Evolutionary conservation across 1,284 basidiomycete species (phyloP).

Genomic region (Thecaphora thlaspeos): DNA sequence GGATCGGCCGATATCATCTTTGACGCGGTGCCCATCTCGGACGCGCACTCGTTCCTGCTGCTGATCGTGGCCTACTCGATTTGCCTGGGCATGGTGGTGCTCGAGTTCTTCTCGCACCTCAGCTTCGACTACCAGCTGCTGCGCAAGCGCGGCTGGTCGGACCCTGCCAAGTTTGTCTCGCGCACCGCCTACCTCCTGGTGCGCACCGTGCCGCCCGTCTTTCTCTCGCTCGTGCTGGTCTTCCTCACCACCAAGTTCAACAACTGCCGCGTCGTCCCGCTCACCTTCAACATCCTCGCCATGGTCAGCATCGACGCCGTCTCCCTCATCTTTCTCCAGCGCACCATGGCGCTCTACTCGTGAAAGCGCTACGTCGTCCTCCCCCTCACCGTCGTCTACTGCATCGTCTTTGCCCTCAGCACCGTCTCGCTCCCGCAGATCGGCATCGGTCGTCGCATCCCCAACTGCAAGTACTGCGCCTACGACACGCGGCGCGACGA

Average conservation of each 20-base stretch:
- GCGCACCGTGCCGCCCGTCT: slow-evolving; percentile 10
- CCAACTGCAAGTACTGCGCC: slow-evolving; percentile 16
- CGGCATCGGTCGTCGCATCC: slow-evolving; percentile 20
- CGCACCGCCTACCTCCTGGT: slow-evolving; percentile 22
- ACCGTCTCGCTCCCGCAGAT: slow-evolving; percentile 18
- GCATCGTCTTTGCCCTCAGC: slow-evolving; percentile 8
- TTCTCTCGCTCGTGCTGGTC: slow-evolving; percentile 12
- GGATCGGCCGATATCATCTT: slow-evolving; percentile 12
- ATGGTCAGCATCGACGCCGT: slow-evolving; percentile 20
- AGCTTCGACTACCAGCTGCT: slow-evolving; percentile 25
- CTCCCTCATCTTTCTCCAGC: slow-evolving; percentile 19
- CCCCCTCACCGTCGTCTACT: slow-evolving; percentile 13
- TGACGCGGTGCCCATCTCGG: slow-evolving; percentile 15
- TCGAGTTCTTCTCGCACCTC: slow-evolving; percentile 27
- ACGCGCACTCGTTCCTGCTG: slow-evolving; percentile 12
- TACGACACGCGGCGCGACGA: slow-evolving; percentile 18
- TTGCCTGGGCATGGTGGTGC: slow-evolving; percentile 16
- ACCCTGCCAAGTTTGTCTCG: slow-evolving; percentile 20
- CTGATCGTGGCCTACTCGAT: slow-evolving; percentile 22
- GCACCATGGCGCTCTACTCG: slow-evolving; percentile 26
- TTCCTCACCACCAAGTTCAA: slow-evolving; percentile 13
- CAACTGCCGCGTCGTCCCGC: slow-evolving; percentile 12
- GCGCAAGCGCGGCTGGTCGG: slow-evolving; percentile 22
- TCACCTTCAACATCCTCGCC: slow-evolving; percentile 17
- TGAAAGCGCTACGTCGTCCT: slow-evolving; percentile 18